Conservation (phyloP, 192 early-diverging fungal genomes). For the Podila clonocystis region DNA sequence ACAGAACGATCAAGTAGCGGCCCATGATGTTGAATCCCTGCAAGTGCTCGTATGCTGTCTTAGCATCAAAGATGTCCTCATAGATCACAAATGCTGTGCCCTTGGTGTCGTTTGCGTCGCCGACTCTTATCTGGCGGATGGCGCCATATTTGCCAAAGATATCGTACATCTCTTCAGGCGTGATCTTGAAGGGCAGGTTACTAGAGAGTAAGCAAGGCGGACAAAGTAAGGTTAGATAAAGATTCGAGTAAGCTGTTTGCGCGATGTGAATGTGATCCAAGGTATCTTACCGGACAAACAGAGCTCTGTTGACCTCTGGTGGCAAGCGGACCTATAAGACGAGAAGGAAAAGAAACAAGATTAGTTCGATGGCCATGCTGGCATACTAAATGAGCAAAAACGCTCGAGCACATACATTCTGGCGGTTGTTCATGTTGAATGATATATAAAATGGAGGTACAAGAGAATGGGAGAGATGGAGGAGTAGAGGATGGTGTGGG, state of each 20-base stretch:
- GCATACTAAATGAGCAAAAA: not conserved
- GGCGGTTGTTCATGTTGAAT: conserved; percentile 25
- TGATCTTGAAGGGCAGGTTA: conserved; percentile 97
- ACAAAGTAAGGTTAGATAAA: not conserved
- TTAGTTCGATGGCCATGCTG: not conserved
- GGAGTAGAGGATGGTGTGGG: not conserved
- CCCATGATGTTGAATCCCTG: conserved; percentile 97
- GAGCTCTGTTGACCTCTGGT: conserved; percentile 93
- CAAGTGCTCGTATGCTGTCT: conserved; percentile 95
- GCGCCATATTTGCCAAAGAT: conserved; percentile 97
- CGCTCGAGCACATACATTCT: conserved; percentile 5
- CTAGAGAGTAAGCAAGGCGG: conserved; percentile 26
- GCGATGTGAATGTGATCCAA: not conserved
- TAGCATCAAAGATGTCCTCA: conserved; percentile 98
- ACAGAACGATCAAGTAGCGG: conserved; percentile 94
- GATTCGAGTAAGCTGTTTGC: not conserved
- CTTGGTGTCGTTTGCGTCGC: conserved; percentile 85
- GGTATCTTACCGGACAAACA: conserved; percentile 79
- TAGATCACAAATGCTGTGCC: conserved; percentile 98
- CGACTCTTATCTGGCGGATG: conserved; percentile 91
- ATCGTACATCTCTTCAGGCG: conserved; percentile 96
- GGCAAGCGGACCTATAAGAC: conserved; percentile 75
- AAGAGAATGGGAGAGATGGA: not conserved
- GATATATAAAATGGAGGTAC: not conserved
- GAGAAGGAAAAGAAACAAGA: not conserved